phyloP scores from a whole-genome alignment of 495 filamentous ascomycete species.

The Patellaria atrata region DNA sequence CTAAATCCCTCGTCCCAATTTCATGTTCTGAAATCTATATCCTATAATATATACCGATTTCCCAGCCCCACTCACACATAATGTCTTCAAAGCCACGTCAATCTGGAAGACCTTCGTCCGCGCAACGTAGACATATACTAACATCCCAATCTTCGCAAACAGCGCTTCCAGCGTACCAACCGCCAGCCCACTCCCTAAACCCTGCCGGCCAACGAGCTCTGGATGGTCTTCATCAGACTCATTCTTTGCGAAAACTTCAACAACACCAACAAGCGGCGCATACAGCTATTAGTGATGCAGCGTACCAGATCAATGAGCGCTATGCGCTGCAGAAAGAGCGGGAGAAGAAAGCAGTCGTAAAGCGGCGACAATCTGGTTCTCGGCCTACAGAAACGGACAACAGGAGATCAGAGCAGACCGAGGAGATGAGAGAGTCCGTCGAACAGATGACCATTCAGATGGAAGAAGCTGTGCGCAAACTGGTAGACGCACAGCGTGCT shows the following conservation, averaged over 20 bases:
- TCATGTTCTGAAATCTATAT: too few relatives aligned
- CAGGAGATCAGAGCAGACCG: slow-evolving; percentile 8
- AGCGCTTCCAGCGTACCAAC: slow-evolving; percentile 25
- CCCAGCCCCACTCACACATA: too few relatives aligned
- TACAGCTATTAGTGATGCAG: slow-evolving; percentile 11
- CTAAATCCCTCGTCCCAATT: too few relatives aligned
- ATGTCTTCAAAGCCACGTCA: too few relatives aligned
- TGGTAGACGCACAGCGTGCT: slow-evolving; percentile 22
- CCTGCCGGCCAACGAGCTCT: slow-evolving; percentile 19
- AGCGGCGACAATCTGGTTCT: slow-evolving; percentile 8
- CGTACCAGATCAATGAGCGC: slow-evolving; percentile 24
- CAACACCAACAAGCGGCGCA: slow-evolving; percentile 17
- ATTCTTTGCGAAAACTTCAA: slow-evolving; percentile 12
- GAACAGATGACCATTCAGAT: slow-evolving; percentile 24
- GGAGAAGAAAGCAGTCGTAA: slow-evolving; percentile 10
- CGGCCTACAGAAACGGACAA: slow-evolving; percentile 12
- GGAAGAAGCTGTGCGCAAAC: slow-evolving; percentile 25
- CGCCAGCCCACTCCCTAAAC: slow-evolving; percentile 23
- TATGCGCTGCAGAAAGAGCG: slow-evolving; percentile 10
- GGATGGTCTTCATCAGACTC: slow-evolving; percentile 1
- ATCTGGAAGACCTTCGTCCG: too few relatives aligned
- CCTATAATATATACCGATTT: too few relatives aligned
- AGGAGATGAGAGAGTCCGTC: slow-evolving; percentile 20
- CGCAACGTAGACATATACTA: too few relatives aligned
- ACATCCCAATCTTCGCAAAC: too few relatives aligned